Evolutionary conservation across 768 basidiomycete genomes (phyloP), one percentile per base, ranked within the genome.

Genomic region (Mycena amicta): DNA sequence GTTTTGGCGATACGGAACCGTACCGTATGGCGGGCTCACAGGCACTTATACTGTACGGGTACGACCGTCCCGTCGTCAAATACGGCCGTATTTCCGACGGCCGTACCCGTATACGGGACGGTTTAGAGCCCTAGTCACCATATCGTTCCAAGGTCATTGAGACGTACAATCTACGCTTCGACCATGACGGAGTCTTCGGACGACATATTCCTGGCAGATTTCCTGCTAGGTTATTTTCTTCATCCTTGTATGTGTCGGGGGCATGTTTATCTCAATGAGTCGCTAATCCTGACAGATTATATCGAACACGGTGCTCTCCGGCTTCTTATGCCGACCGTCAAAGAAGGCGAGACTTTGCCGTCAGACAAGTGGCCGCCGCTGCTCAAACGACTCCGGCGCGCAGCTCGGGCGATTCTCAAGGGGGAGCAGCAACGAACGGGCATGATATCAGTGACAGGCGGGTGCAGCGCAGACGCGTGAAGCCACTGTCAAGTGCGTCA

Each of bases 171-270:
- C 56, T 56, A 12, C 65, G 67, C 13, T 73, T 71, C 46, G 47
- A 68, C 20, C 67, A 73, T 73, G 70, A 66, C 49, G 1, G 71
- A 73, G 46, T 70, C 70, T 12, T 69, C 69, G 3, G 57, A 66
- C 53, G 25, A 55, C 2, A 40, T 71, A n/a, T 71, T 70, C 52
- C 60, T 72, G 13, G 55, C 71, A 3, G 67, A 64, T 26, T 73
- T 71, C 53, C n/a, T n/a, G n/a, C n/a, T n/a, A n/a, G n/a, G n/a
- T n/a, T n/a, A n/a, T n/a, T 69, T 66, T 31, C 68, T 73, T 16
- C 68, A 73, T 56, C 71, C 71, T 26, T 12, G 66, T 71, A 46
- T 13, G 60, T 53, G 2, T 28, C 26, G n/a, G n/a, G n/a, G n/a
- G n/a, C 25, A n/a, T 39, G 30, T 26, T 43, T 22, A 33, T 39